Percentiles rank a stretch among this genome's conserved stretches.
These are phyloP conservation scores for Drechslerella stenobrocha DNA, from an alignment of 2,329 filamentous ascomycete genomes.

Conservation along the genomic window DNA sequence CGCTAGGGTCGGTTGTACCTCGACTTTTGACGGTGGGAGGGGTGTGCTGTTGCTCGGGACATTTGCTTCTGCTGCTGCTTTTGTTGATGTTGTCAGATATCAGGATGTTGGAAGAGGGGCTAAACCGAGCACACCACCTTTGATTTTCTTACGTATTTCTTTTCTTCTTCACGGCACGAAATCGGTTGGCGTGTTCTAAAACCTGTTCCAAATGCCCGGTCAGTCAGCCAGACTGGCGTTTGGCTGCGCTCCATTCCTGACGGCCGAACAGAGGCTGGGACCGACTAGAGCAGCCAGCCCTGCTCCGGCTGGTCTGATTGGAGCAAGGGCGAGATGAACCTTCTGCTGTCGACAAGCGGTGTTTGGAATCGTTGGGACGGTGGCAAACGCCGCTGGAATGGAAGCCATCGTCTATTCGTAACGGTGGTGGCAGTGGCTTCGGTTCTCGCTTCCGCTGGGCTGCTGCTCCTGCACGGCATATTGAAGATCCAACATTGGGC, in stretches of 20 bases:
- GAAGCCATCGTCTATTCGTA: not conserved
- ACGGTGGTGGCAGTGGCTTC: not conserved
- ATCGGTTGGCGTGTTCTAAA: slow-evolving; percentile 37
- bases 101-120: slow-evolving; percentile 11
- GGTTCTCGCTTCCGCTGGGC: not conserved
- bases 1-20: slow-evolving; percentile 30
- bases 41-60: not conserved
- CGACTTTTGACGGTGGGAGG: slow-evolving; percentile 6
- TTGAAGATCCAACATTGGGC: no score
- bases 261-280: not conserved
- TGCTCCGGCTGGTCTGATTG: no score
- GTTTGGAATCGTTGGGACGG: not conserved
- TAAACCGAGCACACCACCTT: slow-evolving; percentile 37
- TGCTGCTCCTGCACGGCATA: not conserved
- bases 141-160: slow-evolving; percentile 14
- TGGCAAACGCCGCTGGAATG: slow-evolving; percentile 4
- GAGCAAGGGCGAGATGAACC: not conserved
- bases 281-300: no score
- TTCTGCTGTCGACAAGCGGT: not conserved
- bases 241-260: slow-evolving; percentile 16
- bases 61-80: not conserved
- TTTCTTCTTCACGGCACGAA: slow-evolving; percentile 9
- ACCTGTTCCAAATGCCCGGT: slow-evolving; percentile 29
- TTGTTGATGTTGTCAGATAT: slow-evolving; percentile 11
- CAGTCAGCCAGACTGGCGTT: slow-evolving; percentile 13